A percentile compares a stretch with the other conserved stretches of the same genome.
Conservation (phyloP, 805 yeast genomes). For the Sugiyamaella lignohabitans region DNA sequence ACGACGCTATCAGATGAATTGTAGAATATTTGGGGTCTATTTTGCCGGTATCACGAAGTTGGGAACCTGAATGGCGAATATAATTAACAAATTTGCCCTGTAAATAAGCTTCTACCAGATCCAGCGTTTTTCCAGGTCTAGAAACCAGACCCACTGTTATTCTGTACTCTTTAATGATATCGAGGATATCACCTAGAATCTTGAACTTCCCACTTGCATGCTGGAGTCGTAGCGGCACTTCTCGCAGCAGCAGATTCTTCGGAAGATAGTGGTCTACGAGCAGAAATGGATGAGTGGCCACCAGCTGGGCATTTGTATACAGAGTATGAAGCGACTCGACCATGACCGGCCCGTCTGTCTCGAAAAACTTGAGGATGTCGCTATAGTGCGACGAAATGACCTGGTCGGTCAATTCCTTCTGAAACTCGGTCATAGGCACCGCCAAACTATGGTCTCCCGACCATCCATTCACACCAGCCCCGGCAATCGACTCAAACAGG, state of each 20-base stretch:
- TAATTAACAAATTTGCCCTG: conserved; percentile 66
- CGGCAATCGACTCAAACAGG: conserved; percentile 12
- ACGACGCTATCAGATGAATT: conserved; percentile 42
- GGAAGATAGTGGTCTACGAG: conserved; percentile 83
- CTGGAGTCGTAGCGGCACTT: conserved; percentile 60
- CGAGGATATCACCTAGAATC: conserved; percentile 57
- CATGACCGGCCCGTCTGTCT: conserved; percentile 51
- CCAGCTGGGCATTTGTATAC: conserved; percentile 66
- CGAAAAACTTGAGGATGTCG: conserved; percentile 82
- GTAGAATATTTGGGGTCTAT: conserved; percentile 25
- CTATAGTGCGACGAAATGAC: conserved; percentile 87
- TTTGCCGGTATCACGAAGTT: conserved; percentile 41
- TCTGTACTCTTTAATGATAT: conserved; percentile 40
- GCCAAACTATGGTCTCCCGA: conserved; percentile 68
- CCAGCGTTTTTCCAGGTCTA: conserved; percentile 61
- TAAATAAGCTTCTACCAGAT: conserved; percentile 68
- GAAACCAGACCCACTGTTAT: conserved; percentile 65
- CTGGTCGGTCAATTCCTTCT: conserved; percentile 83
- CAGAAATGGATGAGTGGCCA: conserved; percentile 84
- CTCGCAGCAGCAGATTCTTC: conserved; percentile 62
- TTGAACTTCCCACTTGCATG: conserved; percentile 82
- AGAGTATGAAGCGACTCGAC: conserved; percentile 73
- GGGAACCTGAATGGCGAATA: conserved; percentile 61
- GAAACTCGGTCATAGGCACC: conserved; percentile 79
- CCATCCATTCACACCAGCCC: conserved; percentile 20